Evolutionary conservation across 169 alveolate genomes (phyloP).

Genomic region (Eimeria necatrix): DNA sequence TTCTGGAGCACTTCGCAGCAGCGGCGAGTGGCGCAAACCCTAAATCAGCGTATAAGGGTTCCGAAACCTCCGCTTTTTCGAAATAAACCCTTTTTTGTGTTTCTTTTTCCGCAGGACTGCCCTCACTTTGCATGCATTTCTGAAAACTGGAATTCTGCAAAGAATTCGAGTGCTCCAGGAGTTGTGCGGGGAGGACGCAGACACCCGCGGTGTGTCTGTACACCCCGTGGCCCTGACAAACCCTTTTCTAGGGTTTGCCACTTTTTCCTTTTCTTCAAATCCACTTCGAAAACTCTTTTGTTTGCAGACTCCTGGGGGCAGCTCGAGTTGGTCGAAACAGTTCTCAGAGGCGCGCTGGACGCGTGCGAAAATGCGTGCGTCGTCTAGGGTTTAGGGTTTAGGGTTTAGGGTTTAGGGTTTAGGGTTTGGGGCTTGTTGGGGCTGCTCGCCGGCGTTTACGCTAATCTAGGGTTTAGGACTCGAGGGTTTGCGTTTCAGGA

Average conservation of each 20-base stretch:
- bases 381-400: slow-evolving; percentile 13
- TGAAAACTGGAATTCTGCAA: neutral
- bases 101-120: neutral
- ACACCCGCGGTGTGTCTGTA: slow-evolving; percentile 11
- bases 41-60: neutral
- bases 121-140: neutral
- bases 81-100: no score
- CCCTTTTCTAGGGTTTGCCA: no score
- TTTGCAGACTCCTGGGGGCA: slow-evolving; percentile 26
- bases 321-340: neutral
- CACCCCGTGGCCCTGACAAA: no score
- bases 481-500: neutral
- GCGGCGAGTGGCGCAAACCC: slow-evolving; percentile 1
- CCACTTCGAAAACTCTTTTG: no score
- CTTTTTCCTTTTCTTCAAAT: neutral
- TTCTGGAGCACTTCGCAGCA: slow-evolving; percentile 53
- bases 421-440: neutral
- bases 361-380: slow-evolving; percentile 9
- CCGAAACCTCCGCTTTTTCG: no score
- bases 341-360: neutral
- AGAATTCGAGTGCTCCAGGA: neutral
- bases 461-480: neutral
- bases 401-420: neutral
- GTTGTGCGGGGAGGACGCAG: neutral
- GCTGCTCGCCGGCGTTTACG: neutral